Conservation (phyloP, 306 rosid species). For the Glycine latifolia region DNA sequence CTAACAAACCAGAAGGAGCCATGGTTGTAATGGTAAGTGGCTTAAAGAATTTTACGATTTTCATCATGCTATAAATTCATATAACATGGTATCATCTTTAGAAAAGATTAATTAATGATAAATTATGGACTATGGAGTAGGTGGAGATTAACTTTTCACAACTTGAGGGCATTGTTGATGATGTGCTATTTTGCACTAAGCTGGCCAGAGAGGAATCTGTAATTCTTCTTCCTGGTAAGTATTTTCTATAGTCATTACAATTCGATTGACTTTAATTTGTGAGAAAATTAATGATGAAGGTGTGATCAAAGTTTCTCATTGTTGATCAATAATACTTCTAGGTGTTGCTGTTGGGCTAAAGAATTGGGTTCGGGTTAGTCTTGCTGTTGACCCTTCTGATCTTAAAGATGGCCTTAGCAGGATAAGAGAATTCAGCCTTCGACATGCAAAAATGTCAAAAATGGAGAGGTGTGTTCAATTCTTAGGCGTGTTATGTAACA, state of each 20-base stretch:
- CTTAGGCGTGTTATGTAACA: background rate
- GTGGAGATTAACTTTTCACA: constrained; percentile 56
- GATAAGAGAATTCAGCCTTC: constrained; percentile 54
- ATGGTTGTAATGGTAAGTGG: constrained; percentile 61
- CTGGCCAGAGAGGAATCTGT: constrained; percentile 66
- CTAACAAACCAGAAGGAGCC: constrained; percentile 63
- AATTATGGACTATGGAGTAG: constrained; percentile 38
- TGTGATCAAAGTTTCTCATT: background rate
- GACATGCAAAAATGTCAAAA: constrained; percentile 51
- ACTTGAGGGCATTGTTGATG: constrained; percentile 60
- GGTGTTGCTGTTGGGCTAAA: constrained; percentile 64
- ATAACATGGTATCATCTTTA: background rate
- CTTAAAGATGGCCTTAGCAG: constrained; percentile 62
- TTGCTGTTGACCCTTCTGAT: constrained; percentile 49
- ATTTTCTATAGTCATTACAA: background rate
- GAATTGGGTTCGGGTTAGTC: constrained; percentile 62
- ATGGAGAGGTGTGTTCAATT: background rate
- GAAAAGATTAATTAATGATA: background rate
- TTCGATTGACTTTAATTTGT: background rate
- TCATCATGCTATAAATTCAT: background rate
- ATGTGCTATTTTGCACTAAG: constrained; percentile 62
- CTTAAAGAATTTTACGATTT: background rate
- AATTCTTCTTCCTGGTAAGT: constrained; percentile 61
- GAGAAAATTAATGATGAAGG: background rate
- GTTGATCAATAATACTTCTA: constrained; percentile 42